Percentiles rank a stretch among this genome's conserved stretches.
Evolutionary conservation across 306 rosid genomes (phyloP).

Genomic region (Corylus heterophylla): DNA sequence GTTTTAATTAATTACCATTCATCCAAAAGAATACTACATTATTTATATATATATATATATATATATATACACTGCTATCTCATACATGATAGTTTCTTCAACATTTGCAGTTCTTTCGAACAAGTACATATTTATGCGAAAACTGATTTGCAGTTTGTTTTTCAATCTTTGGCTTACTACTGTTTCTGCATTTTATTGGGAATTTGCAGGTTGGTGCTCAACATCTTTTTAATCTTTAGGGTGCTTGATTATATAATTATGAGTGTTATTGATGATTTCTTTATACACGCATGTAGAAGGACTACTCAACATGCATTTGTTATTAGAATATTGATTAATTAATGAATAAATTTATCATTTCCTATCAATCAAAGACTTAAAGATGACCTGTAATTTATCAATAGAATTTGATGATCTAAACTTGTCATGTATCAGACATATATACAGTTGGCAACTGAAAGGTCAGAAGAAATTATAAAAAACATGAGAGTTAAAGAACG

Average conservation of each 20-base stretch:
- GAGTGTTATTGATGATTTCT: constrained; percentile 14
- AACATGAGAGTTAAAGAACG: neutral
- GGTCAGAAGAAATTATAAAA: neutral
- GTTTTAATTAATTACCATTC: neutral
- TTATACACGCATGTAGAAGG: no score
- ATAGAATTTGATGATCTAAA: neutral
- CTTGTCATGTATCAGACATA: neutral
- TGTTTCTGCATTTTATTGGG: constrained; percentile 81
- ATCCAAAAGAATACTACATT: no score
- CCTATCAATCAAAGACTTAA: no score
- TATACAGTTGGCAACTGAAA: neutral
- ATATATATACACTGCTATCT: neutral
- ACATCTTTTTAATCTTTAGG: neutral
- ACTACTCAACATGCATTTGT: no score
- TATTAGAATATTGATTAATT: no score
- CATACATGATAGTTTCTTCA: neutral
- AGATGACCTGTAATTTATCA: no score
- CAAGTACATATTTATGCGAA: constrained; percentile 85
- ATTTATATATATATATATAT: no score
- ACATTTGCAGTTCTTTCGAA: constrained; percentile 75
- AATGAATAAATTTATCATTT: no score
- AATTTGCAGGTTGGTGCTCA: constrained; percentile 80
- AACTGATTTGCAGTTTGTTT: constrained; percentile 78
- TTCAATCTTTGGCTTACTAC: constrained; percentile 74
- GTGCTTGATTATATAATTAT: constrained; percentile 1